Evolutionary conservation across 192 early-diverging fungal species (phyloP).

Genomic region (Geranomyces variabilis): DNA sequence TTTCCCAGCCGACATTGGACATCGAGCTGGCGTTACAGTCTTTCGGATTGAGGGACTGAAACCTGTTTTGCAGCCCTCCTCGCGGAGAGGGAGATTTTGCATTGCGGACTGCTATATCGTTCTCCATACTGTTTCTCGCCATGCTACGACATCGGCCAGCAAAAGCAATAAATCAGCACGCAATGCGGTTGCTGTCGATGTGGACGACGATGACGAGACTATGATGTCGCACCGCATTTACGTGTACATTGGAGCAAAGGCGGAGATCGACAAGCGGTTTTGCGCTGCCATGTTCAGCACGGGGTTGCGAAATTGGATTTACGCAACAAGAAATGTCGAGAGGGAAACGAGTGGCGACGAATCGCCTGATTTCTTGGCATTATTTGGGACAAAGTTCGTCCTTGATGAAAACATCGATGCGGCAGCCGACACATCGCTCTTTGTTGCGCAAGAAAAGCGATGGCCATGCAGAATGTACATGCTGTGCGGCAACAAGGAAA

Average conservation of each 20-base stretch:
- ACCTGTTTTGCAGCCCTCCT: conserved; percentile 30
- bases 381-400: conserved; percentile 30
- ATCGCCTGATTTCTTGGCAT: conserved; percentile 27
- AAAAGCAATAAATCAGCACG: neutral
- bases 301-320: conserved; percentile 48
- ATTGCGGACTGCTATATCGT: conserved; percentile 56
- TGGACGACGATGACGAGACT: conserved; percentile 25
- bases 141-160: neutral
- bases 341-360: conserved; percentile 37
- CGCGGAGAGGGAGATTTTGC: conserved; percentile 44
- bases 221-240: conserved; percentile 39
- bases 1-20: conserved; percentile 35
- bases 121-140: conserved; percentile 15
- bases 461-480: conserved; percentile 45
- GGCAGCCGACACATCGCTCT: conserved; percentile 47
- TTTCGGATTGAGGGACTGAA: conserved; percentile 53
- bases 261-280: conserved; percentile 59
- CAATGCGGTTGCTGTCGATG: neutral
- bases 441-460: conserved; percentile 39
- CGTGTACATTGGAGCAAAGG: conserved; percentile 52
- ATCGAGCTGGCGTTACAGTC: conserved; percentile 32
- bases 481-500: conserved; percentile 33
- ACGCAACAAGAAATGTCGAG: conserved; percentile 25
- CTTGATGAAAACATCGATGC: conserved; percentile 32
- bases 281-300: conserved; percentile 57